These are phyloP conservation scores for Beauveria rudraprayagi DNA, from an alignment of 2,329 filamentous ascomycete species.

Conservation along the genomic window DNA sequence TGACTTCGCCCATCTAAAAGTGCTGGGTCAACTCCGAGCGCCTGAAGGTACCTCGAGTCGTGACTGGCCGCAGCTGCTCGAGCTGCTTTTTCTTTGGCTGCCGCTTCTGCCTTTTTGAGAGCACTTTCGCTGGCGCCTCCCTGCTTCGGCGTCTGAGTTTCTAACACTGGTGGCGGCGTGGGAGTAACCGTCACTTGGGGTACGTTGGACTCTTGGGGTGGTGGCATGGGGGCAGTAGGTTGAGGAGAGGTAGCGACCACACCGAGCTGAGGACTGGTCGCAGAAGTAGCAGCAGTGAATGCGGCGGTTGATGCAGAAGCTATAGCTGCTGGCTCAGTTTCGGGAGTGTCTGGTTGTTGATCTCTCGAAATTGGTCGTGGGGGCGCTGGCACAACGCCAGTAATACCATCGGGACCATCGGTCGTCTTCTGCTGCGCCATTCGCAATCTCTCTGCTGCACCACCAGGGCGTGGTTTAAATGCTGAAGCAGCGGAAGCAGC, in stretches of 20 bases:
- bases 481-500: slow-evolving; percentile 39
- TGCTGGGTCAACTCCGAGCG: slow-evolving; percentile 67
- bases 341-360: slow-evolving; percentile 22
- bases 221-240: neutral
- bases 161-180: slow-evolving; percentile 19
- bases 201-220: slow-evolving; percentile 28
- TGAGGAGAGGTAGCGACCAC: slow-evolving; percentile 2
- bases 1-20: slow-evolving; percentile 69
- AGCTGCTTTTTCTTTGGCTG: slow-evolving; percentile 40
- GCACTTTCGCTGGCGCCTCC: slow-evolving; percentile 25
- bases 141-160: slow-evolving; percentile 31
- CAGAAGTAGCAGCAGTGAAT: slow-evolving; percentile 6
- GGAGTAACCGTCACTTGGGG: slow-evolving; percentile 52
- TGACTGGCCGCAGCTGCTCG: slow-evolving; percentile 62
- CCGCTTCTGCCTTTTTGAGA: slow-evolving; percentile 20
- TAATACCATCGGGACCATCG: slow-evolving; percentile 81
- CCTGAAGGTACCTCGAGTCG: slow-evolving; percentile 68
- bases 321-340: slow-evolving; percentile 15
- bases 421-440: slow-evolving; percentile 49
- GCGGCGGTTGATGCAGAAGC: slow-evolving; percentile 12
- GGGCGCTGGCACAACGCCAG: slow-evolving; percentile 76
- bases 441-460: slow-evolving; percentile 71
- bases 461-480: slow-evolving; percentile 84
- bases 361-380: slow-evolving; percentile 36
- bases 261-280: slow-evolving; percentile 16